These are phyloP conservation scores for Crucihimalaya himalaica DNA, from an alignment of 345 rosid genomes.

Conservation along the genomic window DNA sequence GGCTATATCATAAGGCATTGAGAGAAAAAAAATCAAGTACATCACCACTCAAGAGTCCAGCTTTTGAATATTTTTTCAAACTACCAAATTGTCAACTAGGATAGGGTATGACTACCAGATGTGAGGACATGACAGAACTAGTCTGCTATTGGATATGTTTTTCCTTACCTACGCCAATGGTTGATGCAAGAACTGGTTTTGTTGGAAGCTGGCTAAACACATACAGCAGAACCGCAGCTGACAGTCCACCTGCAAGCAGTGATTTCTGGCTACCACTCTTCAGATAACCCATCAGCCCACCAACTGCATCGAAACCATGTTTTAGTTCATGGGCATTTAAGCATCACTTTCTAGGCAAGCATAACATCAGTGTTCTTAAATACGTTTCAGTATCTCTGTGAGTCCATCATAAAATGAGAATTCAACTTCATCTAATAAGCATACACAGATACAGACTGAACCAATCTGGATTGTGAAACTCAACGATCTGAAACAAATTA, in stretches of 20 bases:
- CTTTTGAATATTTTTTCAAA: neutral
- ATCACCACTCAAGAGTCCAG: neutral
- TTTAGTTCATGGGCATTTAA: neutral
- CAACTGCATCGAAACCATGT: conserved; percentile 49
- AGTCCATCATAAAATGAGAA: neutral
- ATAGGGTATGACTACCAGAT: neutral
- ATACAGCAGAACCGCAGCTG: conserved; percentile 63
- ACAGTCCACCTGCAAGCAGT: conserved; percentile 74
- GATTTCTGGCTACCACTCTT: conserved; percentile 97
- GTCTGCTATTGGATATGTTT: neutral
- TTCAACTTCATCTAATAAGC: conserved; percentile 1
- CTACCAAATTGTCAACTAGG: neutral
- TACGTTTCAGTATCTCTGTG: neutral
- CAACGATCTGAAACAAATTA: neutral
- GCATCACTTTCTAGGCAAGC: neutral
- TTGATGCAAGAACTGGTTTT: conserved; percentile 73
- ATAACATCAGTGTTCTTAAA: neutral
- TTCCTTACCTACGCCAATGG: conserved; percentile 85
- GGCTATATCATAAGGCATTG: neutral
- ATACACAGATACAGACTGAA: neutral
- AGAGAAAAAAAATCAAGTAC: neutral
- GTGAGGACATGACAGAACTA: neutral
- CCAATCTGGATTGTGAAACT: neutral
- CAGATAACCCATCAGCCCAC: conserved; percentile 86
- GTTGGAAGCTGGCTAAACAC: conserved; percentile 74